Evolutionary conservation across 2,329 filamentous ascomycete species (phyloP).

Genomic region (Colletotrichum incanum): DNA sequence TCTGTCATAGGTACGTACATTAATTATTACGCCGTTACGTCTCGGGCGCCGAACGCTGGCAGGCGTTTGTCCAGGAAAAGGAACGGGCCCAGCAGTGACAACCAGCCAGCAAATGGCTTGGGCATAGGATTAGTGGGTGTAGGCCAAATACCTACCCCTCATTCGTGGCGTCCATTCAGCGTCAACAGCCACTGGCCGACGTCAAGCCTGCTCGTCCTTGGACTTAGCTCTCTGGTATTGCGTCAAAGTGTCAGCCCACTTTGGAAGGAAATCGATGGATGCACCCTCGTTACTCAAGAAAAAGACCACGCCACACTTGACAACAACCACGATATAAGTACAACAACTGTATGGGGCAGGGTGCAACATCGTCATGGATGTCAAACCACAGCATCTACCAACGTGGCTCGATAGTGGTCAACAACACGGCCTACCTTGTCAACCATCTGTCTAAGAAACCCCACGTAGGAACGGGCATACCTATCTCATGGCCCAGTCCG

Average conservation of each 20-base stretch:
- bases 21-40: no score
- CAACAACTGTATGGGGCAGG: neutral
- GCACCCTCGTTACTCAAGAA: no score
- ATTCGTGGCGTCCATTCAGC: conserved; percentile 16
- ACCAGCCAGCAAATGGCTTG: neutral
- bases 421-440: neutral
- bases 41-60: no score
- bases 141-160: conserved; percentile 19
- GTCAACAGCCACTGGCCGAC: conserved; percentile 4
- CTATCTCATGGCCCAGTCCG: neutral
- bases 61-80: no score
- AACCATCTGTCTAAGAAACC: neutral
- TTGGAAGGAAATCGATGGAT: neutral
- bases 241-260: conserved; percentile 7
- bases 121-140: neutral
- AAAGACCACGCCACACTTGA: neutral
- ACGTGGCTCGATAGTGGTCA: neutral
- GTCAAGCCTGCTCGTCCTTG: neutral
- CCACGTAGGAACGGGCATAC: neutral
- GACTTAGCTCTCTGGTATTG: neutral
- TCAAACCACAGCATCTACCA: neutral
- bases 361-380: neutral
- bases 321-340: neutral
- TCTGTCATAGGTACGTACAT: no score
- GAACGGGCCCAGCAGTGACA: neutral